Conservation (phyloP, 148 eudicot genomes). For the Rhododendron williamsianum region DNA sequence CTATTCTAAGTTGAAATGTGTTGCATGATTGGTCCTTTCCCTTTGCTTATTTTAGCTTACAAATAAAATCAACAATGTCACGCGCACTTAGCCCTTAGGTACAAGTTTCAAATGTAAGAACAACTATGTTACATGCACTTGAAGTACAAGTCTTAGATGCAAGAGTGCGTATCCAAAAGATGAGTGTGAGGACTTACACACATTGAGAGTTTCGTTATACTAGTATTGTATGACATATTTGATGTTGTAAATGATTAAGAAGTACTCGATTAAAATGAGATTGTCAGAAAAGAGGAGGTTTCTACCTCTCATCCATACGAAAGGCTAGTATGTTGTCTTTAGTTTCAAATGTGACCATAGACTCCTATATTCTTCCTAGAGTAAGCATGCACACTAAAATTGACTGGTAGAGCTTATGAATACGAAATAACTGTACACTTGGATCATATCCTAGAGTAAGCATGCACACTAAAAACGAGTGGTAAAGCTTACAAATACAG, state of each 20-base stretch:
- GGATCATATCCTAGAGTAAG: no score
- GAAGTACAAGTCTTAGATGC: background rate
- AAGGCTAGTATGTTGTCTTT: background rate
- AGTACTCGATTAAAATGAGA: background rate
- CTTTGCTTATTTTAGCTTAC: background rate
- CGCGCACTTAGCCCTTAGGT: background rate
- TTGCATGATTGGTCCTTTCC: background rate
- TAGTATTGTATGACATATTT: background rate
- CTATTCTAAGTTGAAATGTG: no score
- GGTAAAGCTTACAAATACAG: no score
- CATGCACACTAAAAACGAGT: no score
- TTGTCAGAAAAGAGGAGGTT: background rate
- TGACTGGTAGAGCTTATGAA: no score
- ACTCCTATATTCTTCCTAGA: no score
- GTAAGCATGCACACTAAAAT: no score
- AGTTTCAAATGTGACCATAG: background rate
- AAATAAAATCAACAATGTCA: background rate
- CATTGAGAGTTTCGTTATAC: background rate
- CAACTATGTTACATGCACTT: background rate
- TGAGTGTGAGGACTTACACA: background rate
- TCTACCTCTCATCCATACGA: background rate
- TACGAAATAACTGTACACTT: no score
- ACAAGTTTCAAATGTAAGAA: background rate
- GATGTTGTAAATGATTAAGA: background rate
- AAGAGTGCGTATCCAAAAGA: background rate